Evolutionary conservation across 2,329 filamentous ascomycete species (phyloP).

Genomic region (Penicillium italicum): DNA sequence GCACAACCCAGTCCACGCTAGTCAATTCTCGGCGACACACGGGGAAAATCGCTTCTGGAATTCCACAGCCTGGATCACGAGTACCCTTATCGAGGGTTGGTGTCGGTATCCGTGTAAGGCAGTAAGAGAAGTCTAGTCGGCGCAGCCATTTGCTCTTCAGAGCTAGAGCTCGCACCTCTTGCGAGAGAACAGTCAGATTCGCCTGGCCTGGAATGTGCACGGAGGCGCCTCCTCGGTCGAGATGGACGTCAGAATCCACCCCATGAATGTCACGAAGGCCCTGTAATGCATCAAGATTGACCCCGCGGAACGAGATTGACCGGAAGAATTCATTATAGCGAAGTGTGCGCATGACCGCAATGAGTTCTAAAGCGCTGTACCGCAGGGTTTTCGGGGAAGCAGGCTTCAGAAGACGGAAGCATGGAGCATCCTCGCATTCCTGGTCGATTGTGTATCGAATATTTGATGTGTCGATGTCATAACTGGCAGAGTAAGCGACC

Average conservation of each 20-base stretch:
- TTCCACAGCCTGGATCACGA: constrained; percentile 63
- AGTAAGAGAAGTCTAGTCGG: constrained; percentile 63
- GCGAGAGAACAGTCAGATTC: constrained; percentile 59
- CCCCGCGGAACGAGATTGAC: constrained; percentile 63
- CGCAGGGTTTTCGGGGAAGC: constrained; percentile 46
- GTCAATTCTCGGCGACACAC: constrained; percentile 65
- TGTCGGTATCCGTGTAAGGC: constrained; percentile 55
- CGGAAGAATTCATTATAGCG: constrained; percentile 68
- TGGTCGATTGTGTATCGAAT: constrained; percentile 62
- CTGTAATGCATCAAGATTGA: constrained; percentile 63
- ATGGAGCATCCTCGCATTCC: constrained; percentile 63
- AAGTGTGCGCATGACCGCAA: constrained; percentile 65
- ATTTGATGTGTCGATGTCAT: constrained; percentile 63
- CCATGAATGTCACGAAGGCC: constrained; percentile 58
- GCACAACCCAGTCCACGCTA: constrained; percentile 66
- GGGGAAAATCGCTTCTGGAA: constrained; percentile 66
- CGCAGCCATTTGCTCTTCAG: constrained; percentile 62
- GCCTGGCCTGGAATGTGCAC: constrained; percentile 53
- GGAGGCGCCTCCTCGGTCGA: constrained; percentile 57
- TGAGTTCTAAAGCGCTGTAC: constrained; percentile 61
- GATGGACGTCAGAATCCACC: constrained; percentile 58
- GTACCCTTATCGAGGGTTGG: constrained; percentile 48
- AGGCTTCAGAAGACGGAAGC: constrained; percentile 61
- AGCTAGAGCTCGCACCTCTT: constrained; percentile 65
- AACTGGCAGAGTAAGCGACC: constrained; percentile 66